Evolutionary conservation across 1,139 yeast species (phyloP).

Genomic region (Sugiyamaella xylanicola): DNA sequence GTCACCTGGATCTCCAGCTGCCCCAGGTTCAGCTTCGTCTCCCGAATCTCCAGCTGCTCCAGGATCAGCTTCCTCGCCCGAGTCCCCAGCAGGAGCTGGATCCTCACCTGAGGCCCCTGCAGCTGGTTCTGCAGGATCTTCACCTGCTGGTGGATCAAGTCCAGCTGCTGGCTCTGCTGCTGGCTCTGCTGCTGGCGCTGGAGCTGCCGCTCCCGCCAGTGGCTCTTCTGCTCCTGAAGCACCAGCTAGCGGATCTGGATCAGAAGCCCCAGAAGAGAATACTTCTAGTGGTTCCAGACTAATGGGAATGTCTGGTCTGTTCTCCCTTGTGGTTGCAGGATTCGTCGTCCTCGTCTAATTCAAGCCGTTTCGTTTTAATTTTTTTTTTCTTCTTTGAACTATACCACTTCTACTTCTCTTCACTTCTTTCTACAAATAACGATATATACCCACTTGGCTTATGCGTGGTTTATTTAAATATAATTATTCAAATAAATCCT

Average conservation of each 20-base stretch:
- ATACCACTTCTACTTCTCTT: neutral
- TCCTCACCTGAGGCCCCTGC: too few relatives aligned
- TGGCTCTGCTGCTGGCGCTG: too few relatives aligned
- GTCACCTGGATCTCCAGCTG: neutral
- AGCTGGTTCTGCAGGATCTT: neutral
- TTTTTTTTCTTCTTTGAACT: neutral
- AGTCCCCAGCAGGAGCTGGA: too few relatives aligned
- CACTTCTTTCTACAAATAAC: neutral
- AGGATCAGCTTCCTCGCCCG: too few relatives aligned
- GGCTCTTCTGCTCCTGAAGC: neutral
- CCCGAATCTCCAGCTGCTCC: neutral
- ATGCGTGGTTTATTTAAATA: too few relatives aligned
- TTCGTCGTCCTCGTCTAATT: neutral
- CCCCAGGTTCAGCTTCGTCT: neutral
- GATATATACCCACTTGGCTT: too few relatives aligned
- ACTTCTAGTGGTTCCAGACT: conserved; percentile 9
- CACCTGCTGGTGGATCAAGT: neutral
- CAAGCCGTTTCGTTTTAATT: too few relatives aligned
- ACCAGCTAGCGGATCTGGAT: too few relatives aligned
- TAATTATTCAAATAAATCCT: too few relatives aligned
- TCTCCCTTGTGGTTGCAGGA: neutral
- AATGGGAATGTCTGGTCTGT: neutral
- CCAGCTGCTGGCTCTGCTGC: neutral
- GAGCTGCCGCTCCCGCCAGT: conserved; percentile 2
- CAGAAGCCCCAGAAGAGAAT: conserved; percentile 7